phyloP scores from a whole-genome alignment of 768 basidiomycete species.

The Panaeolus papilionaceus region DNA sequence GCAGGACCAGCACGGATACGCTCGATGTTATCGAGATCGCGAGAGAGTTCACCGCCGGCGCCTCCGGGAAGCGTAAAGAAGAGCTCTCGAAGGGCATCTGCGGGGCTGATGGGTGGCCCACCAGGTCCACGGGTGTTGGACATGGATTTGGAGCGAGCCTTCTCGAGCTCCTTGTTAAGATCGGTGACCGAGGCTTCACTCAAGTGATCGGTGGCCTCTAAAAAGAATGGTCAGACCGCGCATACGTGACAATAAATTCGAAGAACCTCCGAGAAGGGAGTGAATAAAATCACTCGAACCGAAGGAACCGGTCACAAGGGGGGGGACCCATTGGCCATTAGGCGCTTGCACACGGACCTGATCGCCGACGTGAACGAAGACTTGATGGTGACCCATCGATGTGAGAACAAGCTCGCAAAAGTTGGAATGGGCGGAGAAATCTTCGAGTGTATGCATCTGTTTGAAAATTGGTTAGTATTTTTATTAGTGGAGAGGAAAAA shows the following conservation, averaged over 20 bases:
- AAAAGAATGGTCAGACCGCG: not conserved
- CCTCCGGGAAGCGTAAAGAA: slow-evolving; percentile 70
- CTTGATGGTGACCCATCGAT: slow-evolving; percentile 71
- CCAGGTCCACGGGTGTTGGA: slow-evolving; percentile 39
- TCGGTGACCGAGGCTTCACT: slow-evolving; percentile 85
- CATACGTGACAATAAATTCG: not conserved
- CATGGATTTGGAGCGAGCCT: slow-evolving; percentile 63
- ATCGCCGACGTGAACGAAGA: slow-evolving; percentile 90
- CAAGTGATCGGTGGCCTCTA: slow-evolving; percentile 69
- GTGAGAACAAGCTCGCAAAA: slow-evolving; percentile 87
- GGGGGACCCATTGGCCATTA: slow-evolving; percentile 76
- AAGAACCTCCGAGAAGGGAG: slow-evolving; percentile 74
- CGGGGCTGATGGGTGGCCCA: slow-evolving; percentile 41
- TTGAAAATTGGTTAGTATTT: not conserved
- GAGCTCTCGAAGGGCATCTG: slow-evolving; percentile 62
- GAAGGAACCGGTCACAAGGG: slow-evolving; percentile 86
- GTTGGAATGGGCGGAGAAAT: slow-evolving; percentile 90
- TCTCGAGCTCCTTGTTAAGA: slow-evolving; percentile 77
- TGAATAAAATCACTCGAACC: slow-evolving; percentile 82
- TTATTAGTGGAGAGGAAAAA: not conserved
- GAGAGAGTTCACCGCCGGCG: slow-evolving; percentile 62
- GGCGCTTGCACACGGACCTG: slow-evolving; percentile 76
- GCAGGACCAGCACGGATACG: slow-evolving; percentile 65
- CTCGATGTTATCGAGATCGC: slow-evolving; percentile 79
- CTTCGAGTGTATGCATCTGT: slow-evolving; percentile 82